These are phyloP conservation scores for Diaporthe sp. DNA, from an alignment of 2,329 filamentous ascomycete genomes.

Conservation along the genomic window DNA sequence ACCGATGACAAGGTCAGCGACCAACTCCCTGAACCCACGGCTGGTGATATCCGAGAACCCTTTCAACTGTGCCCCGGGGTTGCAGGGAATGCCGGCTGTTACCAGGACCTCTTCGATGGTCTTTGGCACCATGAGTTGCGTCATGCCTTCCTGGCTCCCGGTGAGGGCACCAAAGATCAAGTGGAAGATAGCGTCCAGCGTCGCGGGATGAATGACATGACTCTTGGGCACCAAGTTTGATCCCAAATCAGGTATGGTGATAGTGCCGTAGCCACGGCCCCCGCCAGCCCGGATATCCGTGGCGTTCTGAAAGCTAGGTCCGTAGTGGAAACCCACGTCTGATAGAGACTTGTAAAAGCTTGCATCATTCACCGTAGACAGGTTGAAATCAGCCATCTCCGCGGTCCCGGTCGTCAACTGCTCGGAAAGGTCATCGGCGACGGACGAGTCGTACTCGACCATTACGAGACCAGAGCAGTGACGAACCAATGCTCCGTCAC, in stretches of 20 bases:
- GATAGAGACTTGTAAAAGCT: background rate
- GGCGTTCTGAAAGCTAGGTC: background rate
- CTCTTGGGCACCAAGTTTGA: background rate
- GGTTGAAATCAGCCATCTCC: background rate
- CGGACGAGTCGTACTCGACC: background rate
- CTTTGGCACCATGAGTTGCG: background rate
- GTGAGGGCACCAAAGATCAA: background rate
- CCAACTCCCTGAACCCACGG: background rate
- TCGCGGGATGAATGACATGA: background rate
- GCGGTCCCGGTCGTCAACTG: background rate
- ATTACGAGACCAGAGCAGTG: background rate
- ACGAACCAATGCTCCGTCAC: background rate
- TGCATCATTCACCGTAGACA: background rate
- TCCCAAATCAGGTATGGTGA: background rate
- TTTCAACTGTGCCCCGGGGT: background rate
- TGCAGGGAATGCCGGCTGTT: background rate
- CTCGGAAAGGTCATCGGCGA: background rate
- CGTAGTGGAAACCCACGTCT: background rate
- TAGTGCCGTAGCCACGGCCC: background rate
- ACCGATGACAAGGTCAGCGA: background rate
- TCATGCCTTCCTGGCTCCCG: background rate
- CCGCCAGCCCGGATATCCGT: background rate
- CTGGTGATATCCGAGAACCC: conserved; percentile 2
- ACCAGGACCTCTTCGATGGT: background rate
- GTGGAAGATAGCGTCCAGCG: background rate